Percentiles rank a stretch among this genome's conserved stretches.
Conservation (phyloP, 176 grass and related monocot species). For the Hordeum marinum region DNA sequence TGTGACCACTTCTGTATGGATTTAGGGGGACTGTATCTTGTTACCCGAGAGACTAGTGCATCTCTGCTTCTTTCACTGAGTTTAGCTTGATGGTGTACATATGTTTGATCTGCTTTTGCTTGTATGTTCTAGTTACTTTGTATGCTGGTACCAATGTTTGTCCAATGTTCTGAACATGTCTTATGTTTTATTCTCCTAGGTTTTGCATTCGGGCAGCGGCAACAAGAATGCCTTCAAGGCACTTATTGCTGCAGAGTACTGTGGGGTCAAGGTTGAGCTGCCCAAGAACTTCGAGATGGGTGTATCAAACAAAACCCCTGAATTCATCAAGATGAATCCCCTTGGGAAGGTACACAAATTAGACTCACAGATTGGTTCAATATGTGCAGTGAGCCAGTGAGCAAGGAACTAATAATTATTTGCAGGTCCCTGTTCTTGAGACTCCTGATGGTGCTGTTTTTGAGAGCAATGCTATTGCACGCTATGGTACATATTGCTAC, state of each 20-base stretch:
- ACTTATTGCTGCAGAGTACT: conserved; percentile 87
- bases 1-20: no score
- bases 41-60: background rate
- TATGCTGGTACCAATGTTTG: background rate
- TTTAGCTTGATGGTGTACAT: background rate
- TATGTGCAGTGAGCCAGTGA: background rate
- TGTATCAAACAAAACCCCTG: conserved; percentile 88
- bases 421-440: conserved; percentile 85
- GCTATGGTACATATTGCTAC: conserved; percentile 46
- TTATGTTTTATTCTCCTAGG: conserved; percentile 9
- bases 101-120: background rate
- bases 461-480: conserved; percentile 95
- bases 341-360: conserved; percentile 64
- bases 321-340: conserved; percentile 97
- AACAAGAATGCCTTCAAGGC: conserved; percentile 95
- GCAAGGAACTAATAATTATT: background rate
- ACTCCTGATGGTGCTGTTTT: conserved; percentile 90
- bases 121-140: background rate
- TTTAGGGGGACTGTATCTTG: background rate
- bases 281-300: conserved; percentile 89
- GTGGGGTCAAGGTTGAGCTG: conserved; percentile 70
- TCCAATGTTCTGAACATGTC: background rate
- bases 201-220: conserved; percentile 42
- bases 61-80: background rate
- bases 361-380: background rate